Percentiles rank a stretch among this genome's conserved stretches.
Conservation (phyloP, 495 filamentous ascomycete species). For the Aspergillus wentii region DNA sequence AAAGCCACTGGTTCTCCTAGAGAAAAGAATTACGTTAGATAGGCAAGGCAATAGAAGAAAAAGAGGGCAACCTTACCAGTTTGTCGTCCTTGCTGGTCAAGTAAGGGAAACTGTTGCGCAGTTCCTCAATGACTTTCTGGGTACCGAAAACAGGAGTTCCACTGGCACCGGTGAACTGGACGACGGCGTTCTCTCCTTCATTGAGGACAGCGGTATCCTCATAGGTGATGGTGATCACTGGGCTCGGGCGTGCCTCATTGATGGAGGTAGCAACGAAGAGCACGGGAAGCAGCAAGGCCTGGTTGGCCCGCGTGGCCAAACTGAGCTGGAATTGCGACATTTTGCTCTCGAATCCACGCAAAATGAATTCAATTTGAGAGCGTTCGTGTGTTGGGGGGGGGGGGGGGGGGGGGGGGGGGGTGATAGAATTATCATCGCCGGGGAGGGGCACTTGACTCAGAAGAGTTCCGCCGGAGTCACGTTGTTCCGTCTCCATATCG, state of each 20-base stretch:
- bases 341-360: constrained; percentile 8
- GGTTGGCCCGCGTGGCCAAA: constrained; percentile 59
- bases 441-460: constrained; percentile 14
- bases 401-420: too few species aligned
- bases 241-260: constrained; percentile 40
- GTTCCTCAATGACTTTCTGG: constrained; percentile 31
- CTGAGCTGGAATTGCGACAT: constrained; percentile 42
- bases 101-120: constrained; percentile 37
- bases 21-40: constrained; percentile 2
- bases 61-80: constrained; percentile 19
- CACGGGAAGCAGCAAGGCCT: constrained; percentile 45
- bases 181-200: constrained; percentile 36
- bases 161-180: constrained; percentile 31
- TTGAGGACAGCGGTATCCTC: constrained; percentile 42
- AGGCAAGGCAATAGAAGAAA: background rate
- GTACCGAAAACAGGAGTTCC: constrained; percentile 31
- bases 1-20: constrained; percentile 55
- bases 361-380: constrained; percentile 10
- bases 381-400: too few species aligned
- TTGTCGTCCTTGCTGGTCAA: constrained; percentile 42
- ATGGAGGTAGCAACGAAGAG: constrained; percentile 45
- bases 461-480: constrained; percentile 19
- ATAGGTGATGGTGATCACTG: constrained; percentile 41
- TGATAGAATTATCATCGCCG: too few species aligned
- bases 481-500: constrained; percentile 27